Conservation (phyloP, 495 filamentous ascomycete genomes). For the Aspergillus affinis region DNA sequence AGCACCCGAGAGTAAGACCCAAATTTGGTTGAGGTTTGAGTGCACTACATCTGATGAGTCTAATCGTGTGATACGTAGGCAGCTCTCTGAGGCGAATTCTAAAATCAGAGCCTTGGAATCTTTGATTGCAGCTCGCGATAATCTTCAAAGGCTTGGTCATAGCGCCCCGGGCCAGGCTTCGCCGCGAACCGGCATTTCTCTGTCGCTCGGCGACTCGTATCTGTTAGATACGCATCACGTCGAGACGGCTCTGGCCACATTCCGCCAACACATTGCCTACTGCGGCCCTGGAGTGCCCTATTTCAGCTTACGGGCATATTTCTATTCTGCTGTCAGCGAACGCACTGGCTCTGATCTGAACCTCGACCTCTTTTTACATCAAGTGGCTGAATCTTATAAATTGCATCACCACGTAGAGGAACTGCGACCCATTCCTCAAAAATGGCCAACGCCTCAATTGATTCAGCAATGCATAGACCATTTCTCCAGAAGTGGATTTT, state of each 20-base stretch:
- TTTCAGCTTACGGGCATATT: conserved; percentile 18
- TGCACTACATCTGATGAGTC: too few species aligned
- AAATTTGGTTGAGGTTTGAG: too few species aligned
- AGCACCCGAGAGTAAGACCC: conserved; percentile 23
- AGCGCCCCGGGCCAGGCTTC: not conserved
- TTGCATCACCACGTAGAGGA: conserved; percentile 4
- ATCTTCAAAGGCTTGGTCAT: not conserved
- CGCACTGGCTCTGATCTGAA: conserved; percentile 22
- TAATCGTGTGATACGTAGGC: conserved; percentile 14
- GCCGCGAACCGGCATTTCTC: not conserved
- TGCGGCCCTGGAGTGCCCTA: conserved; percentile 24
- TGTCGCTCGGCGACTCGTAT: not conserved
- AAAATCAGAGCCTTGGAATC: conserved; percentile 25
- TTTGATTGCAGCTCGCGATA: conserved; percentile 8
- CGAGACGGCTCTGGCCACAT: conserved; percentile 22
- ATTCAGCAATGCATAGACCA: conserved; percentile 25
- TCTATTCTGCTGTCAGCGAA: conserved; percentile 21
- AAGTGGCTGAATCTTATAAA: conserved; percentile 17
- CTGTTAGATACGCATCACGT: conserved; percentile 20
- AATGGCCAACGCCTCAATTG: conserved; percentile 21
- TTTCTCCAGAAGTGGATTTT: conserved; percentile 22
- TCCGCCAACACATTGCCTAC: conserved; percentile 24
- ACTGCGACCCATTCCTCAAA: conserved; percentile 7
- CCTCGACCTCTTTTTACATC: conserved; percentile 23
- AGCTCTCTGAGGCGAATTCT: conserved; percentile 26